Base-by-base conservation (phyloP, 352 stramenopile genomes). In the Phytophthora pini region DNA sequence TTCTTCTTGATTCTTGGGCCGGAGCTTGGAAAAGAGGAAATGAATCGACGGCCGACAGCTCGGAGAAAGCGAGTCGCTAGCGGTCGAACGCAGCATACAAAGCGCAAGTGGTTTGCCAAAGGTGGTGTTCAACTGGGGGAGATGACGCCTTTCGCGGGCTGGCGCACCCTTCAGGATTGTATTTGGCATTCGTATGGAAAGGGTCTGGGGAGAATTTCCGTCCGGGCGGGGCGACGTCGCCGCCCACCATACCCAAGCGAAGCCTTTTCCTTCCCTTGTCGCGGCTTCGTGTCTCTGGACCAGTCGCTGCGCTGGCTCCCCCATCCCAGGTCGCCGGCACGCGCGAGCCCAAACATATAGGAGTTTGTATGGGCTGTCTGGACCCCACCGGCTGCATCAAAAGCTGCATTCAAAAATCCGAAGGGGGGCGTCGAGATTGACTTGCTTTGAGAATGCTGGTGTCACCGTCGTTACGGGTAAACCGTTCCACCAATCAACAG, bases 21-120 rank as follows among this genome's bases (percentile, higher is more conserved):
- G 61, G 59, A 63, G 68, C 46, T 59, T 71, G 68, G 55, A 78
- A 85, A 17, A 82, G 50, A 51, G 56, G 69, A 79, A 87, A 78
- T 79, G 73, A 74, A 65, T 63, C 31, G 29, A 38, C 17, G 17
- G 5, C 31, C 29, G 15, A 20, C 32, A 39, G 29, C 40, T 44
- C 50, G 36, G 36, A 54, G 51, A 56, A 38, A 48, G 27, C 26
- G 26, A 26, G 43, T 34, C 39, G 53, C 32, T 8, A 61, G 38
- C 29, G 17, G 2, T 15, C 22, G 51, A 32, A 13, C 39, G 38
- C 32, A 40, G 34, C 51, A 86, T 88, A 88, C 68, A 76, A 77
- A 78, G 11, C 10, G 10, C 67, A 70, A 87, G 73, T 74, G 22
- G 38, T 73, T 61, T 47, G 36, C 10, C 45, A 56, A 67, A 79